Evolutionary conservation across 305 asterid species (phyloP).

Genomic region (Fraxinus greggii): DNA sequence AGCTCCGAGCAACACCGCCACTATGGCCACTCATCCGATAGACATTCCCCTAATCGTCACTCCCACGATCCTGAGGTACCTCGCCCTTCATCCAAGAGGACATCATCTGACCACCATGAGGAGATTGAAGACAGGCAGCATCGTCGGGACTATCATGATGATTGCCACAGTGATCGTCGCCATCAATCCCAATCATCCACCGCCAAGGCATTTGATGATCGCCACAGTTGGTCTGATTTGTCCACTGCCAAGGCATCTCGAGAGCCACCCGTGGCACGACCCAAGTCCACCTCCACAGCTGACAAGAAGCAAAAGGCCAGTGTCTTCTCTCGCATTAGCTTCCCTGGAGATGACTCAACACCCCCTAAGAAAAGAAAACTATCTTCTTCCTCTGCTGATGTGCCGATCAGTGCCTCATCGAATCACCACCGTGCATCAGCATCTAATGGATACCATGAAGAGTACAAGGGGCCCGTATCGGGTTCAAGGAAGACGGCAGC

Average conservation of each 20-base stretch:
- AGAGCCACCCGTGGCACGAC: conserved; percentile 17
- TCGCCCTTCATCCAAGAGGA: conserved; percentile 65
- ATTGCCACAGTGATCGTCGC: conserved; percentile 19
- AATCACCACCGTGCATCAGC: conserved; percentile 30
- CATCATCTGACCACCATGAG: conserved; percentile 30
- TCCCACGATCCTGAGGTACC: conserved; percentile 61
- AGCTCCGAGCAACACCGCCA: conserved; percentile 35
- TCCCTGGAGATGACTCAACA: conserved; percentile 60
- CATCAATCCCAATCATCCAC: conserved; percentile 23
- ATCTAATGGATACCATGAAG: conserved; percentile 66
- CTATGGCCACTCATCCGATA: conserved; percentile 39
- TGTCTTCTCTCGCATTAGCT: conserved; percentile 93
- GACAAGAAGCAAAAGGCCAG: conserved; percentile 70
- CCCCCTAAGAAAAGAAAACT: conserved; percentile 57
- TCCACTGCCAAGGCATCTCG: conserved; percentile 34
- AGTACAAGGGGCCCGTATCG: conserved; percentile 32
- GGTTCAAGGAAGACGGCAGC: conserved; percentile 43
- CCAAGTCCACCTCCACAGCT: conserved; percentile 25
- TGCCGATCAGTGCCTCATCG: conserved; percentile 29
- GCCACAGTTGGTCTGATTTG: conserved; percentile 44
- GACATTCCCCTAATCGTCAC: conserved; percentile 52
- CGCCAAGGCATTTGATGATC: conserved; percentile 17
- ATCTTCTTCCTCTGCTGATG: conserved; percentile 43
- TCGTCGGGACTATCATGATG: conserved; percentile 38
- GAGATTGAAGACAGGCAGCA: conserved; percentile 34